A percentile compares a stretch with the other conserved stretches of the same genome.
Evolutionary conservation across 2,329 filamentous ascomycete species (phyloP).

Genomic region (Penicillium sp.): DNA sequence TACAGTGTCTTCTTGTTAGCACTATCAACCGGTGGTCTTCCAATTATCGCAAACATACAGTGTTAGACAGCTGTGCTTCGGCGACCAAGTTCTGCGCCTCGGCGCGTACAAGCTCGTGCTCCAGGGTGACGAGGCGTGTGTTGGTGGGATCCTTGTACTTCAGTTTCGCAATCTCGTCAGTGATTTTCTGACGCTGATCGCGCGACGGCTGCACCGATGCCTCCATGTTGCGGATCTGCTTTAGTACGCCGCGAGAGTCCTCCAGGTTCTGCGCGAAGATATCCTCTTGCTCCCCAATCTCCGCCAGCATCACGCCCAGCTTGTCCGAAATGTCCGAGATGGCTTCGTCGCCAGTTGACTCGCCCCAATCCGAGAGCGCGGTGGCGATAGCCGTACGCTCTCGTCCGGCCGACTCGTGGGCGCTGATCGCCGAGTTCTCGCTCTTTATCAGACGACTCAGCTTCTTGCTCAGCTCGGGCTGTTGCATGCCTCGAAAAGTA

Average conservation of each 20-base stretch:
- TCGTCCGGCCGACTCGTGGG: slow-evolving; percentile 76
- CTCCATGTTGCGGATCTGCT: slow-evolving; percentile 92
- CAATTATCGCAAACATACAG: slow-evolving; percentile 53
- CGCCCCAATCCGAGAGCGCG: slow-evolving; percentile 94
- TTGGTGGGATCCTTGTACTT: slow-evolving; percentile 90
- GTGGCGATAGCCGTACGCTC: slow-evolving; percentile 80
- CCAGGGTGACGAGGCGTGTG: slow-evolving; percentile 71
- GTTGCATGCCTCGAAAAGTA: slow-evolving; percentile 75
- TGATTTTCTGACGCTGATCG: slow-evolving; percentile 78
- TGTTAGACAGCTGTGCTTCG: slow-evolving; percentile 91
- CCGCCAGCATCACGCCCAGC: slow-evolving; percentile 82
- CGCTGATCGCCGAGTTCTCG: slow-evolving; percentile 79
- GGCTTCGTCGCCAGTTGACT: slow-evolving; percentile 79
- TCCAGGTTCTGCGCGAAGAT: slow-evolving; percentile 79
- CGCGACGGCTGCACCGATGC: slow-evolving; percentile 88
- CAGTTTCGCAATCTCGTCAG: slow-evolving; percentile 84
- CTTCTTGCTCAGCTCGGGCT: slow-evolving; percentile 82
- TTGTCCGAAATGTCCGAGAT: slow-evolving; percentile 92
- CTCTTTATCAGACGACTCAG: slow-evolving; percentile 92
- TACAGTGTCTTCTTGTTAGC: slow-evolving; percentile 4
- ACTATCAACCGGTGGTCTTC: neutral
- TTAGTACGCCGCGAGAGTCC: slow-evolving; percentile 73
- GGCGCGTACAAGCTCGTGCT: slow-evolving; percentile 92
- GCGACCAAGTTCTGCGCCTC: slow-evolving; percentile 95
- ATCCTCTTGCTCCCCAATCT: slow-evolving; percentile 93